These are phyloP conservation scores for Plasmopara muralis DNA, from an alignment of 352 stramenopile species.

Conservation along the genomic window DNA sequence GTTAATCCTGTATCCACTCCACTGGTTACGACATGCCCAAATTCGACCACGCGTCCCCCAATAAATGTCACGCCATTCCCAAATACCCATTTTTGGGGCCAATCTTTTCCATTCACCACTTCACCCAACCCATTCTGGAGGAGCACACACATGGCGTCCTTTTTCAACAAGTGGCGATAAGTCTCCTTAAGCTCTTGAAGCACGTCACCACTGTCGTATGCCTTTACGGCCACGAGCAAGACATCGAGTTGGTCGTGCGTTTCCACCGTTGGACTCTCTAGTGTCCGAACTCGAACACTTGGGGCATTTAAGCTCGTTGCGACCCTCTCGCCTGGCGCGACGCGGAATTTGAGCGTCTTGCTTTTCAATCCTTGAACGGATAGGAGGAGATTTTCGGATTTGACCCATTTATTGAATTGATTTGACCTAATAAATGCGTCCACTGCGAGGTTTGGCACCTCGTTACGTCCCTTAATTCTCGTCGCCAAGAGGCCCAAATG, in stretches of 20 bases:
- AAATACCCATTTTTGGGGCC: conserved; percentile 24
- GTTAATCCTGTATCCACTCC: conserved; percentile 40
- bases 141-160: conserved; percentile 49
- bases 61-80: conserved; percentile 64
- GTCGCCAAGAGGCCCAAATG: conserved; percentile 30
- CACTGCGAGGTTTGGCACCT: conserved; percentile 14
- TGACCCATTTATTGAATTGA: conserved; percentile 28
- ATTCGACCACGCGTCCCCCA: conserved; percentile 32
- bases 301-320: conserved; percentile 10
- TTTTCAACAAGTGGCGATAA: conserved; percentile 27
- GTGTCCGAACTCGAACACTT: conserved; percentile 30
- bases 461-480: background rate
- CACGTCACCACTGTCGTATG: conserved; percentile 43
- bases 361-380: conserved; percentile 1
- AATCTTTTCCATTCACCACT: conserved; percentile 11
- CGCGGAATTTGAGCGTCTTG: conserved; percentile 14
- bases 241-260: conserved; percentile 37
- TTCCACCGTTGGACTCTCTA: conserved; percentile 9
- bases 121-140: conserved; percentile 64
- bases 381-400: conserved; percentile 7
- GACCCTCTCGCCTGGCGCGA: conserved; percentile 3
- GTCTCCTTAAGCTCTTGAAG: conserved; percentile 30
- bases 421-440: conserved; percentile 47
- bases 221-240: conserved; percentile 61
- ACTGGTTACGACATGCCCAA: conserved; percentile 44